Base-by-base conservation (phyloP, 2,329 filamentous ascomycete species). In the Periglandula ipomoeae region DNA sequence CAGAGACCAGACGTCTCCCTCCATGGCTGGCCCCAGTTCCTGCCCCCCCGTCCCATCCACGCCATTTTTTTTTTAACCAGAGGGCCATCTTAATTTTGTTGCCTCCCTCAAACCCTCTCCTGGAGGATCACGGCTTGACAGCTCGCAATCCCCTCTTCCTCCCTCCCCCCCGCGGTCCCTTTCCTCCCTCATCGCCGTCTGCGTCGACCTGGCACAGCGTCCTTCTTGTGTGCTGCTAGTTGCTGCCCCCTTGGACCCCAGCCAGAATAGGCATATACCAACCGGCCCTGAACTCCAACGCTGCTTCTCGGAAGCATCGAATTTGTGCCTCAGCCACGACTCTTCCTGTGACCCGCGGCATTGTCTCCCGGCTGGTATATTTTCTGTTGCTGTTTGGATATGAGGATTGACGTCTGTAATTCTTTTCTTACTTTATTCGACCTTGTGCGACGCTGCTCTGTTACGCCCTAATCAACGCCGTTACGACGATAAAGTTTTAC, bases 81-180 rank as follows among this genome's bases (percentile, higher is more conserved):
- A 47, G 23, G 17, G 37, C 45, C 27, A 26, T 47, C 45, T 24
- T 19, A 32, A 41, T 47, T 47, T 34, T 41, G 45, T 32, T 23
- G 37, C 27, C 22, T 24, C 20, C 45, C 44, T 20, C 19, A 40
- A 47, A 47, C 26, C 45, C 37, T 47, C 45, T 47, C 20, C 37
- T 41, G 37, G 45, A 41, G 38, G 37, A 47, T 34, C 45, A 41
- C 45, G 27, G 19, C 37, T 24, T 39, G 44, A 46, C 44, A 15
- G 37, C 27, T 26, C 34, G 26, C 37, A 23, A 30, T 43, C 13
- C 48, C 48, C 47, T 50, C 49, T 50, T 48, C 51, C 50, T 50
- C 49, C 41, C 38, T 50, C 44, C 40, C 48, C 47, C 35, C 53
- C 54, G 46, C 52, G 52, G 46, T 50, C 44, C 40, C 42, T 26